These are phyloP conservation scores for Myxozyma nipponensis DNA, from an alignment of 805 yeast species.

Conservation along the genomic window DNA sequence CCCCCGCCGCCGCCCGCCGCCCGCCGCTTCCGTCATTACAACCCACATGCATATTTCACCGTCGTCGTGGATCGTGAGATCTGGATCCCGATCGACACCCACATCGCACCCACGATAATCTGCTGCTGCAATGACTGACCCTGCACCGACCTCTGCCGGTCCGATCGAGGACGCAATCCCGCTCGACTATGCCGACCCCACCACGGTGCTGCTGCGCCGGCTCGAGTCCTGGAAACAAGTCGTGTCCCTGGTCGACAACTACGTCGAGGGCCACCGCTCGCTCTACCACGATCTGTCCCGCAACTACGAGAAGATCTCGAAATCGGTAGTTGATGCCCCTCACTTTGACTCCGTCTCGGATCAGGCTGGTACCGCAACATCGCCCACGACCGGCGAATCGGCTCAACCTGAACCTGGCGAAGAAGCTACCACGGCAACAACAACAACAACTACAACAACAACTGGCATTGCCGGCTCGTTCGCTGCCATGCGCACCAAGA, in stretches of 20 bases:
- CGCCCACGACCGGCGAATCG: too few relatives aligned
- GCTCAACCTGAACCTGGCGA: constrained; percentile 5
- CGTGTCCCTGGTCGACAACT: constrained; percentile 34
- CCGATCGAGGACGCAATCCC: constrained; percentile 24
- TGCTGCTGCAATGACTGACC: neutral
- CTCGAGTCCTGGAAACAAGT: constrained; percentile 42
- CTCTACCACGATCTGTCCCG: constrained; percentile 33
- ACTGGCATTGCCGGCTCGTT: constrained; percentile 39
- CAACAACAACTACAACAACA: constrained; percentile 29
- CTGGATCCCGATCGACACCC: neutral
- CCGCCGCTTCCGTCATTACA: too few relatives aligned
- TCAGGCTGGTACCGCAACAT: constrained; percentile 18
- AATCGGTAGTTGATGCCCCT: constrained; percentile 37
- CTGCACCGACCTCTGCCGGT: neutral
- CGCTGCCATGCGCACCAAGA: constrained; percentile 33
- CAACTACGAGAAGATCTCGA: constrained; percentile 38
- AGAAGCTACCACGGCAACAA: constrained; percentile 36
- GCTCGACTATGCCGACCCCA: constrained; percentile 37
- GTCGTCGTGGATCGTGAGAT: too few relatives aligned
- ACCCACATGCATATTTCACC: too few relatives aligned
- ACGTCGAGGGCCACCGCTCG: constrained; percentile 32
- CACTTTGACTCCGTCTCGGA: constrained; percentile 32
- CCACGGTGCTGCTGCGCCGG: constrained; percentile 37
- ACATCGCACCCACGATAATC: neutral
- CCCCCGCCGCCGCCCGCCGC: too few relatives aligned